Evolutionary conservation across 345 rosid species (phyloP).

Genomic region (Gossypium anomalum): DNA sequence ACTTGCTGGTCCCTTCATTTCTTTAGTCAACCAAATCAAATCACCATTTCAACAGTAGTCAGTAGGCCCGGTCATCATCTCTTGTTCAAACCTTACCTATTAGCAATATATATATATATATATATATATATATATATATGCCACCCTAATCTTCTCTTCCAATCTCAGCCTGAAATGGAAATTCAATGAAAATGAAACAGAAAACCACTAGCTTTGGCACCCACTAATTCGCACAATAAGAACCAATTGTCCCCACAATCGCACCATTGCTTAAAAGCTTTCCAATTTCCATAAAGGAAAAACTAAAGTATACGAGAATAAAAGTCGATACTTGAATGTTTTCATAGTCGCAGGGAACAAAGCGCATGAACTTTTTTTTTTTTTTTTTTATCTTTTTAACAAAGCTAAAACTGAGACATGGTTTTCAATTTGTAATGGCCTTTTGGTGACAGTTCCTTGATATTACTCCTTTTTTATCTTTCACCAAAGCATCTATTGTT

Average conservation of each 20-base stretch:
- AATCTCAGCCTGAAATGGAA: background rate
- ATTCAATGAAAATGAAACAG: background rate
- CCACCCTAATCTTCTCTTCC: background rate
- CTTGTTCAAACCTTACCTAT: background rate
- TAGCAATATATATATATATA: background rate
- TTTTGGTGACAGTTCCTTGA: constrained; percentile 28
- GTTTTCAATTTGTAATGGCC: constrained; percentile 10
- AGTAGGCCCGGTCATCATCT: background rate
- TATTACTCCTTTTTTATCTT: background rate
- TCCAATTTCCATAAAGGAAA: constrained; percentile 24
- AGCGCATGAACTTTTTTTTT: constrained; percentile 35
- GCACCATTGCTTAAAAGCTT: constrained; percentile 23
- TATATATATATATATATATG: background rate
- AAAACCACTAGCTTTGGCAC: background rate
- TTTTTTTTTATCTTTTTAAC: constrained; percentile 26
- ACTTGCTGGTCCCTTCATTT: background rate
- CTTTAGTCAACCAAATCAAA: constrained; percentile 17
- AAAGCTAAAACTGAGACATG: constrained; percentile 11
- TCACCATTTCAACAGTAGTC: constrained; percentile 6
- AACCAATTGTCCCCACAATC: constrained; percentile 24
- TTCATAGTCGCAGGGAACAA: constrained; percentile 27
- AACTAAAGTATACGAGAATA: too few relatives aligned
- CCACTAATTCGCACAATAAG: constrained; percentile 1
- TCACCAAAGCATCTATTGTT: background rate
- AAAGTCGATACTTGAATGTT: too few relatives aligned